Evolutionary conservation across 169 alveolate species (phyloP).

Genomic region (Perkinsus chesapeaki): DNA sequence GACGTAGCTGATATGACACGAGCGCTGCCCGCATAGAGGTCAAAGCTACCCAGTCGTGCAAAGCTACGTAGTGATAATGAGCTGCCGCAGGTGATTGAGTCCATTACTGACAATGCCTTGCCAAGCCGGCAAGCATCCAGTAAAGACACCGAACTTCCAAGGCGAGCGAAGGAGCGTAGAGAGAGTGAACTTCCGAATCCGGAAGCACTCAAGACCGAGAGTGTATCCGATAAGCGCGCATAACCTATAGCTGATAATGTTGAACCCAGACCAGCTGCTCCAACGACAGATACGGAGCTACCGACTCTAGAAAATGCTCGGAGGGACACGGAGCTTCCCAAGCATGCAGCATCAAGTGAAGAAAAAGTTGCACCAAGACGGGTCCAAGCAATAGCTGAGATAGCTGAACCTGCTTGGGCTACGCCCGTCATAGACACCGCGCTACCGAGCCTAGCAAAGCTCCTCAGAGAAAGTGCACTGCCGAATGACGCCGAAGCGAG

Average conservation of each 20-base stretch:
- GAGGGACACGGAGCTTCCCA: background rate
- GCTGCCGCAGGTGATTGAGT: background rate
- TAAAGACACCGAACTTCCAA: background rate
- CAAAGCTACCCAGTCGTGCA: background rate
- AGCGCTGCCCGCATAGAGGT: background rate
- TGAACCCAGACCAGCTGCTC: background rate
- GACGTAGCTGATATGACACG: background rate
- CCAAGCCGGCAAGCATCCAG: background rate
- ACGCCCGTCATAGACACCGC: background rate
- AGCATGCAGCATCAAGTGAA: background rate
- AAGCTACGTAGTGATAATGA: background rate
- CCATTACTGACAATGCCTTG: background rate
- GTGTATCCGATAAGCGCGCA: background rate
- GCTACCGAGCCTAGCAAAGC: background rate
- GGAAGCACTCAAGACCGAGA: constrained; percentile 1
- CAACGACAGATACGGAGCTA: background rate
- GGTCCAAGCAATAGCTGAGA: background rate
- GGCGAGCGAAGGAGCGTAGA: background rate
- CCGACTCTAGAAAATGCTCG: background rate
- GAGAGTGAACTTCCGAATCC: background rate
- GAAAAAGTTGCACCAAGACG: background rate
- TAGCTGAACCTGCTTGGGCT: background rate
- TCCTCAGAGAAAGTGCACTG: background rate
- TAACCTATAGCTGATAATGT: background rate
- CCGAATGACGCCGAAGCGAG: background rate